Base-by-base conservation (phyloP, 768 basidiomycete species). In the Kwoniella europaea region DNA sequence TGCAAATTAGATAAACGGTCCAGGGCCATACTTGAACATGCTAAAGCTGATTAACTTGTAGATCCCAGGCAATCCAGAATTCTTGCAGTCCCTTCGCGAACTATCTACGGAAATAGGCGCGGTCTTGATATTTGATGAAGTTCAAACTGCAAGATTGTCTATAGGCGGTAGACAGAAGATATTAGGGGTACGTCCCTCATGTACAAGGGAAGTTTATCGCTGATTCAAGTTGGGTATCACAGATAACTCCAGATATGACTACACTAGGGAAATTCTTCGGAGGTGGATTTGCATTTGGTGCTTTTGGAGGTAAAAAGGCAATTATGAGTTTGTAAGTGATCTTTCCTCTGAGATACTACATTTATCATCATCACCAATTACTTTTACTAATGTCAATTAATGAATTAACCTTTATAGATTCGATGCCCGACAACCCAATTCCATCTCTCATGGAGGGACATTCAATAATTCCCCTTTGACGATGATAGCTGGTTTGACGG, bases 391-490 rank as follows among this genome's bases (percentile, higher is more conserved):
- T 35, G 27, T 27, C 27, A 27, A 27, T 4, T 27, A 27, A 3
- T 27, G 27, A 27, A 35, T 4, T 9, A 2, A 13, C 6, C 3
- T 50, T 18, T 2, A n/a, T 20, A 75, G 74, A 52, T 71, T 72
- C 61, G 74, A 75, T 58, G 55, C 74, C 13, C 20, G 74, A 13
- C 43, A 52, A 4, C 71, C 74, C 6, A n/a, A 46, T 27, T 65
- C 61, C 42, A 58, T 75, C 10, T 58, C 62, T 18, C 61, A 69
- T 24, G 74, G 74, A 24, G 71, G 74, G 4, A 75, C 74, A n/a
- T 75, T 72, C 68, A 75, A 75, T 59, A 75, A 75, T 50, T 70
- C 65, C 10, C 56, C 65, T 27, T 22, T 75, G 67, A 75, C 74
- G 18, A 75, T 75, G 74, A 43, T 64, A 16, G 68, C 71, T n/a